Percentiles rank a stretch among this genome's conserved stretches.
phyloP scores from a whole-genome alignment of 2,329 filamentous ascomycete species.

The Pseudopyrenochaeta lycopersici region DNA sequence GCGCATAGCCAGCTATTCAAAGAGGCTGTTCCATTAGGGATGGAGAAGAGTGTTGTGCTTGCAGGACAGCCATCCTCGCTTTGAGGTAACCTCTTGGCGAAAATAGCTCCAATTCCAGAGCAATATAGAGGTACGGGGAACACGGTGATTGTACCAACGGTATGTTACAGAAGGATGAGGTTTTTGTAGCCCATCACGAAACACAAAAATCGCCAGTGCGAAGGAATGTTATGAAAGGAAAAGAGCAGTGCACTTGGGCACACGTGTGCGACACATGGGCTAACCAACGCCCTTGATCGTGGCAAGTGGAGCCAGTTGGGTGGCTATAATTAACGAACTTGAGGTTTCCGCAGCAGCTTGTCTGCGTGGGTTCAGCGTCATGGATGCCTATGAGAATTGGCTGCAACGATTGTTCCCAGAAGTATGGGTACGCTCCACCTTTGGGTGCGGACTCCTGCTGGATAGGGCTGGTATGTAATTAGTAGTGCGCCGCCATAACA shows the following conservation, averaged over 20 bases:
- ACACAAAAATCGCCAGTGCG: too few relatives aligned
- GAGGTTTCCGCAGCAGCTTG: too few relatives aligned
- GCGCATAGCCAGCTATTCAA: too few relatives aligned
- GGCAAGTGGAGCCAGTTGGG: neutral
- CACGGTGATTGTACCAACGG: neutral
- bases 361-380: too few relatives aligned
- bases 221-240: too few relatives aligned
- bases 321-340: conserved; percentile 1
- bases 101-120: neutral
- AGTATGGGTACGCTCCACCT: neutral
- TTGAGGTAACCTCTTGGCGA: neutral
- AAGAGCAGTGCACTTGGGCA: neutral
- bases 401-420: neutral
- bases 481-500: neutral
- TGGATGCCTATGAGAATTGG: neutral
- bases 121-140: neutral
- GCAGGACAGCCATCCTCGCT: neutral
- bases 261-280: neutral
- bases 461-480: neutral
- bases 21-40: too few relatives aligned
- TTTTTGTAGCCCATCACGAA: neutral
- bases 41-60: neutral
- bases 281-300: neutral
- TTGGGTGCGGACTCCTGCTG: neutral
- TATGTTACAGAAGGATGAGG: neutral